Evolutionary conservation across 2,329 filamentous ascomycete species (phyloP).

Genomic region (Cyphellophora europaea): DNA sequence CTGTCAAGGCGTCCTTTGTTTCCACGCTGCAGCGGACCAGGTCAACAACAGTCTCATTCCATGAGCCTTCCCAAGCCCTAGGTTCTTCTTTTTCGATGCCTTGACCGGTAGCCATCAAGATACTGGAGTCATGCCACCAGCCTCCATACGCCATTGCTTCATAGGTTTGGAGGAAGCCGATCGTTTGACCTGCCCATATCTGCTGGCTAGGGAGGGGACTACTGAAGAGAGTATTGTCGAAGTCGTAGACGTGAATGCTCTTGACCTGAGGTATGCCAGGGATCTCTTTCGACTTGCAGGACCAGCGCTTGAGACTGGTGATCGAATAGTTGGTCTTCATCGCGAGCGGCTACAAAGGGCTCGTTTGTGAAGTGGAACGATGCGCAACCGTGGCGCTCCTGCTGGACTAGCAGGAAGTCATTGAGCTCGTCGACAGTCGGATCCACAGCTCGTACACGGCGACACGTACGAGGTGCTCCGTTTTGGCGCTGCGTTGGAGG

Average conservation of each 20-base stretch:
- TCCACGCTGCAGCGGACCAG: slow-evolving; percentile 72
- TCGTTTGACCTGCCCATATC: slow-evolving; percentile 71
- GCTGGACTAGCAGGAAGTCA: too few relatives aligned
- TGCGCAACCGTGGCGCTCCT: too few relatives aligned
- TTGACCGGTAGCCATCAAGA: slow-evolving; percentile 77
- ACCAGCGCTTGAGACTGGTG: slow-evolving; percentile 77
- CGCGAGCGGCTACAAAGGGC: too few relatives aligned
- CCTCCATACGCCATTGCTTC: slow-evolving; percentile 74
- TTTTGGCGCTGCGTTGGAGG: too few relatives aligned
- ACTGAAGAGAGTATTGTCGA: slow-evolving; percentile 93
- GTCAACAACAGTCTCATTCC: slow-evolving; percentile 83
- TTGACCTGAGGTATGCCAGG: slow-evolving; percentile 62
- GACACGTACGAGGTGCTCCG: too few relatives aligned
- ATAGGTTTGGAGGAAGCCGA: slow-evolving; percentile 66
- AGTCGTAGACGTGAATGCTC: slow-evolving; percentile 87
- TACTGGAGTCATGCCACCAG: slow-evolving; percentile 92
- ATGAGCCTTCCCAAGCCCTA: slow-evolving; percentile 84
- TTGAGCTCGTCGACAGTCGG: too few relatives aligned
- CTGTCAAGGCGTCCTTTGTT: slow-evolving; percentile 74
- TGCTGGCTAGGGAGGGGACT: slow-evolving; percentile 83
- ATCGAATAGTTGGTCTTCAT: slow-evolving; percentile 43
- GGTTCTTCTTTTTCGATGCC: slow-evolving; percentile 74
- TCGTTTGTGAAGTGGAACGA: too few relatives aligned
- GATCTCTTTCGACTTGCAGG: slow-evolving; percentile 57
- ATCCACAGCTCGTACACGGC: too few relatives aligned